Evolutionary conservation across 805 yeast genomes (phyloP).

Genomic region (Myxozyma udenii): DNA sequence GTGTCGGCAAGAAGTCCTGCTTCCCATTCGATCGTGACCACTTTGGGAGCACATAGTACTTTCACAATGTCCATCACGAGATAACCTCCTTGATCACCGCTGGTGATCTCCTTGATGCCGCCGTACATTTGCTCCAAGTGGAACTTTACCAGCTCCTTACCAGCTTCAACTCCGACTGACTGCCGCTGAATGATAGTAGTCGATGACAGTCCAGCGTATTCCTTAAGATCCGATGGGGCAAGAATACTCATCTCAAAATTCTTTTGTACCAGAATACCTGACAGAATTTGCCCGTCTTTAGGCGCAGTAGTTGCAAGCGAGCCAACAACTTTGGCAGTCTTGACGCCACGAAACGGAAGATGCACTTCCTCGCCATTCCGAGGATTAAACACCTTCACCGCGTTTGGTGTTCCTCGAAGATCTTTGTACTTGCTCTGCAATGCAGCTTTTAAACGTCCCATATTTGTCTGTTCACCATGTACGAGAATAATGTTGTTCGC

Average conservation of each 20-base stretch:
- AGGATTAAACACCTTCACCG: constrained; percentile 88
- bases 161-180: constrained; percentile 72
- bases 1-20: constrained; percentile 88
- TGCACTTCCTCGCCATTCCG: constrained; percentile 78
- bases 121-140: constrained; percentile 97
- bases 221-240: constrained; percentile 82
- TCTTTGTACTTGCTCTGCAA: constrained; percentile 78
- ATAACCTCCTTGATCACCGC: constrained; percentile 29
- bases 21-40: constrained; percentile 80
- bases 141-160: constrained; percentile 76
- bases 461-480: constrained; percentile 97
- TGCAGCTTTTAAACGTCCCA: constrained; percentile 96
- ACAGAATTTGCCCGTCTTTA: constrained; percentile 48
- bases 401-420: constrained; percentile 79
- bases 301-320: constrained; percentile 51
- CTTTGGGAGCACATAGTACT: constrained; percentile 48
- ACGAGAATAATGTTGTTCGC: constrained; percentile 82
- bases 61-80: constrained; percentile 54
- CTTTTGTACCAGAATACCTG: constrained; percentile 86
- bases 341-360: constrained; percentile 76
- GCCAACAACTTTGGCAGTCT: constrained; percentile 75
- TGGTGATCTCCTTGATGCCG: constrained; percentile 58
- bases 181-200: constrained; percentile 82
- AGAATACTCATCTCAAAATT: constrained; percentile 84
- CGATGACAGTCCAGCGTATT: constrained; percentile 80